Evolutionary conservation across 306 rosid genomes (phyloP), one percentile per base, ranked within the genome.

Genomic region (Begonia peltatifolia): DNA sequence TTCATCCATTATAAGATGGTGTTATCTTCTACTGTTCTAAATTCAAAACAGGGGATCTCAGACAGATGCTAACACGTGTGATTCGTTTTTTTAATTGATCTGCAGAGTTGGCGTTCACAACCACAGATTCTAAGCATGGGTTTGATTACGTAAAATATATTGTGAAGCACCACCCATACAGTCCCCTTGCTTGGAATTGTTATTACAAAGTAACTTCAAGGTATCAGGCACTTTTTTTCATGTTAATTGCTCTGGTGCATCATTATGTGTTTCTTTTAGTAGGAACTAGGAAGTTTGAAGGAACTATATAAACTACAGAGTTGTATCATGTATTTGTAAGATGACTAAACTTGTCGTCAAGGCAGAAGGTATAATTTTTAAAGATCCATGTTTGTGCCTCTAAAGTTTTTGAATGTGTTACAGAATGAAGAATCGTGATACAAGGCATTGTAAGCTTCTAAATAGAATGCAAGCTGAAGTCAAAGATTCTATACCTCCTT

Each of bases 131-230:
- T 44, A 84, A 78, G 72, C 95, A 71, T 51, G 94, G 90, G 30
- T 78, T 85, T 59, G 82, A 80, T 71, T 90, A 80, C 67, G 97
- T 86, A 55, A 90, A 78, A 71, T 65, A 73, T 71, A 75, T 80
- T 74, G 97, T 84, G 49, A 79, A 68, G 61, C 94, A 76, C 72
- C 76, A 90, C 69, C 83, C 94, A 12, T 74, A 83, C 70, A 83
- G 90, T 71, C 50, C 67, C 60, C 84, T 94, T 30, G 84, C 94
- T 69, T 90, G 94, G 97, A 90, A 90, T 66, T 90, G 95, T 80
- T 89, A 89, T 67, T 78, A 83, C 83, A 85, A 80, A 82, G 97
- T 90, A 59, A 80, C 76, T 58, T 80, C 87, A 14, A 79, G 95
- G 93, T 86, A 65, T 11, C 11, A 11, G 14, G 18, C 14, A 6